A percentile compares a stretch with the other conserved stretches of the same genome.
Evolutionary conservation across 768 basidiomycete species (phyloP).

Genomic region (Phanerochaete sordida): DNA sequence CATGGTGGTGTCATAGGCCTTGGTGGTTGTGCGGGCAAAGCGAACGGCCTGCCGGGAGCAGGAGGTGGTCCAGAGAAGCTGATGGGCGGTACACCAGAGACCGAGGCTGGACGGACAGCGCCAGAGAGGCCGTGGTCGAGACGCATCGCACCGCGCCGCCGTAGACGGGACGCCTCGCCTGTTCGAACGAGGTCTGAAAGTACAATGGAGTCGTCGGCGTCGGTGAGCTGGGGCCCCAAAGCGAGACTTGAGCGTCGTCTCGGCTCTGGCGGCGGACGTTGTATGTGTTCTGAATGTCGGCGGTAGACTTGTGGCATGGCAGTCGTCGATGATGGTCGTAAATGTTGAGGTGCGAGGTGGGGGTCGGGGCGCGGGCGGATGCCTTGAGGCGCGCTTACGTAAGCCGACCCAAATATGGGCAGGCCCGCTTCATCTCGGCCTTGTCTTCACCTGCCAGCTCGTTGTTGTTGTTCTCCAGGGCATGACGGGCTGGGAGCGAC

Average conservation of each 20-base stretch:
- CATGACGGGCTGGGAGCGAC: no score
- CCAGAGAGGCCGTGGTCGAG: slow-evolving; percentile 39
- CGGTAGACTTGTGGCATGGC: slow-evolving; percentile 26
- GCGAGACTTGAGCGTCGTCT: slow-evolving; percentile 19
- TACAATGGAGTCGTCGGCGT: slow-evolving; percentile 65
- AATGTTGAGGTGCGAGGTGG: neutral
- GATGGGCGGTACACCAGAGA: slow-evolving; percentile 6
- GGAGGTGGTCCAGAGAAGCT: neutral
- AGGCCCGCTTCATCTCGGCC: neutral
- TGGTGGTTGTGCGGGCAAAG: neutral
- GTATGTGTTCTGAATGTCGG: slow-evolving; percentile 20
- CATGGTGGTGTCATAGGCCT: slow-evolving; percentile 1
- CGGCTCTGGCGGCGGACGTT: slow-evolving; percentile 17
- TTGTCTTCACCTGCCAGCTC: neutral
- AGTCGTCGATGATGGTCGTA: slow-evolving; percentile 1
- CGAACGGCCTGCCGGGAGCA: slow-evolving; percentile 7
- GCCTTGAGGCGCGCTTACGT: slow-evolving; percentile 12
- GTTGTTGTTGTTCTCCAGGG: neutral
- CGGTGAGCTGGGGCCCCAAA: slow-evolving; percentile 29
- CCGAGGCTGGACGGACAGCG: slow-evolving; percentile 8
- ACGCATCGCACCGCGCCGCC: slow-evolving; percentile 71
- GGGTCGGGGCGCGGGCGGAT: slow-evolving; percentile 1
- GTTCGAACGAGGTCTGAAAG: slow-evolving; percentile 72
- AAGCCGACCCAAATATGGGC: slow-evolving; percentile 4
- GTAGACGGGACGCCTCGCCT: slow-evolving; percentile 68